A percentile compares a stretch with the other conserved stretches of the same genome.
These are phyloP conservation scores for Rhododendron mucronatum DNA, from an alignment of 148 eudicot genomes.

Conservation along the genomic window DNA sequence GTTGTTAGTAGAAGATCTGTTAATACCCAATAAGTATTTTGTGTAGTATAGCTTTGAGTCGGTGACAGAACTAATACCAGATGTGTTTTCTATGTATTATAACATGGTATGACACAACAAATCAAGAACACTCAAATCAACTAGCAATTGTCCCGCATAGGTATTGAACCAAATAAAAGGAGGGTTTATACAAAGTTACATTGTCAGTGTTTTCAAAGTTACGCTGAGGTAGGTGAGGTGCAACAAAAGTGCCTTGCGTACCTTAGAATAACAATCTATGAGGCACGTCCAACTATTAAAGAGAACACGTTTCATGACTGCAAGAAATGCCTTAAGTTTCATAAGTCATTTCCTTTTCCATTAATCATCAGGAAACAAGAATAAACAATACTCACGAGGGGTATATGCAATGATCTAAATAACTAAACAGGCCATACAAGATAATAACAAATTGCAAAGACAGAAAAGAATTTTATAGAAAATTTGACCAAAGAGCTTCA, in stretches of 20 bases:
- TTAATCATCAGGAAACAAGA: not conserved
- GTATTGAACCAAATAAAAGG: not conserved
- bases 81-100: not conserved
- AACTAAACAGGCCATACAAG: not conserved
- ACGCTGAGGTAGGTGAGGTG: not conserved
- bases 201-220: not conserved
- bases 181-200: not conserved
- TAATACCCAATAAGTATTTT: not conserved
- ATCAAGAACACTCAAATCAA: not conserved
- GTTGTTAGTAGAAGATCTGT: not conserved
- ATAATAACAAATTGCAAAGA: not conserved
- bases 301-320: not conserved
- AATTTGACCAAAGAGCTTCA: not conserved
- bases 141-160: not conserved
- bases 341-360: not conserved
- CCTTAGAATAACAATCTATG: not conserved
- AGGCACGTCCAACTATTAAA: not conserved
- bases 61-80: not conserved
- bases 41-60: not conserved
- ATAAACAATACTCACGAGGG: not conserved
- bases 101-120: not conserved
- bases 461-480: not conserved
- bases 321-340: not conserved
- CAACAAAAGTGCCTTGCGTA: not conserved
- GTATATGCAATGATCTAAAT: not conserved